Conservation (phyloP, 2,329 filamentous ascomycete species). For the Penicillium sp. region DNA sequence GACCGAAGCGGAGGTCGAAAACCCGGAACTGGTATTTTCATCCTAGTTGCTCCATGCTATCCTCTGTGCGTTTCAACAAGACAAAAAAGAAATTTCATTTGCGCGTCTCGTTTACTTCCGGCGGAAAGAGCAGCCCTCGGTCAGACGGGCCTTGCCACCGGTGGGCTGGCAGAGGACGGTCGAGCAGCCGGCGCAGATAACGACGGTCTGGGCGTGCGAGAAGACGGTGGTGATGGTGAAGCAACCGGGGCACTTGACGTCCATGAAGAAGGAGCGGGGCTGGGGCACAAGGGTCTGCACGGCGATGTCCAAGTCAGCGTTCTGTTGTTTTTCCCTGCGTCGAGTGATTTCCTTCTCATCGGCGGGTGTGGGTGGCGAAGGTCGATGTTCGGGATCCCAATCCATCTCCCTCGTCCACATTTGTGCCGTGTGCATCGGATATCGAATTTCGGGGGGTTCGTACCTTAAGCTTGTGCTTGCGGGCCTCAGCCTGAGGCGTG, state of each 20-base stretch:
- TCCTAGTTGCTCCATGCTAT: conserved; percentile 31
- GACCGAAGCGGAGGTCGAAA: conserved; percentile 26
- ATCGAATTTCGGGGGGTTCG: conserved; percentile 29
- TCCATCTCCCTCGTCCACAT: conserved; percentile 9
- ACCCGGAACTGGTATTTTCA: conserved; percentile 29
- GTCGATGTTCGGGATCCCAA: background rate
- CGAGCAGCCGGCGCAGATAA: conserved; percentile 99
- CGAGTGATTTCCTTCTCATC: background rate
- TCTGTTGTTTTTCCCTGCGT: background rate
- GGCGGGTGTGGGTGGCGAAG: background rate
- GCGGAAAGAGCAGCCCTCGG: conserved; percentile 99
- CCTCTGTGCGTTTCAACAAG: conserved; percentile 29
- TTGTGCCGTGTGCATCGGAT: conserved; percentile 1
- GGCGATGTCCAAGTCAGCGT: background rate
- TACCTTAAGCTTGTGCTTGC: conserved; percentile 99
- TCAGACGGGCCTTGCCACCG: conserved; percentile 97
- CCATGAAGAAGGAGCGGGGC: conserved; percentile 99
- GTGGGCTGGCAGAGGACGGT: conserved; percentile 99
- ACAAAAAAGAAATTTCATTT: conserved; percentile 28
- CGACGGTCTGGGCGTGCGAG: conserved; percentile 99
- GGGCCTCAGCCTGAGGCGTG: conserved; percentile 92
- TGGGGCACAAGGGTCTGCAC: conserved; percentile 83
- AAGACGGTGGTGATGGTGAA: conserved; percentile 99
- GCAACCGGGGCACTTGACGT: conserved; percentile 99
- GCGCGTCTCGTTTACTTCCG: conserved; percentile 74